Conservation (phyloP, 306 rosid genomes). For the Medicago lupulina region DNA sequence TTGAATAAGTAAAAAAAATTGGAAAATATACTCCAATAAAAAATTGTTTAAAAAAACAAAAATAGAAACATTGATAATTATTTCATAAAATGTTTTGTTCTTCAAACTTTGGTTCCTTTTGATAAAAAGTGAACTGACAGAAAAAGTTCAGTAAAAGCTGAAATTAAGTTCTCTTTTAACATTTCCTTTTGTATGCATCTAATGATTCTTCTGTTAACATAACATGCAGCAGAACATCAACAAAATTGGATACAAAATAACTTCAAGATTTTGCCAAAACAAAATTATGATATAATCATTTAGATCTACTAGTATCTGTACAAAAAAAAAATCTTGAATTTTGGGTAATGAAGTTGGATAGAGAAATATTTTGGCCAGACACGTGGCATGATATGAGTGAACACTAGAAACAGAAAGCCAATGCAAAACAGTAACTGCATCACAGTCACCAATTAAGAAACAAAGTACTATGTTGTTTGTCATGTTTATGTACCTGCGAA, state of each 20-base stretch:
- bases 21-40: constrained; percentile 2
- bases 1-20: constrained; percentile 8
- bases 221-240: neutral
- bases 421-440: neutral
- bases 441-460: neutral
- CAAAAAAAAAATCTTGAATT: neutral
- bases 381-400: constrained; percentile 34
- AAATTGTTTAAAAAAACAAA: neutral
- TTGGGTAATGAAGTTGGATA: constrained; percentile 2
- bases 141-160: neutral
- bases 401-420: neutral
- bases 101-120: neutral
- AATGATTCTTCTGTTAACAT: neutral
- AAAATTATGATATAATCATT: neutral
- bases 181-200: neutral
- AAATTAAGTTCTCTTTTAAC: neutral
- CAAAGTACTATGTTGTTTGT: neutral
- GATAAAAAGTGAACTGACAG: no score
- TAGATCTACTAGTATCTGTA: neutral
- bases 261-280: constrained; percentile 3
- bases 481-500: constrained; percentile 57
- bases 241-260: neutral
- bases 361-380: neutral
- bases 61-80: neutral
- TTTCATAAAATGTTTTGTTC: neutral